Evolutionary conservation across 805 yeast species (phyloP).

Genomic region (Cyberlindnera xylosilytica): DNA sequence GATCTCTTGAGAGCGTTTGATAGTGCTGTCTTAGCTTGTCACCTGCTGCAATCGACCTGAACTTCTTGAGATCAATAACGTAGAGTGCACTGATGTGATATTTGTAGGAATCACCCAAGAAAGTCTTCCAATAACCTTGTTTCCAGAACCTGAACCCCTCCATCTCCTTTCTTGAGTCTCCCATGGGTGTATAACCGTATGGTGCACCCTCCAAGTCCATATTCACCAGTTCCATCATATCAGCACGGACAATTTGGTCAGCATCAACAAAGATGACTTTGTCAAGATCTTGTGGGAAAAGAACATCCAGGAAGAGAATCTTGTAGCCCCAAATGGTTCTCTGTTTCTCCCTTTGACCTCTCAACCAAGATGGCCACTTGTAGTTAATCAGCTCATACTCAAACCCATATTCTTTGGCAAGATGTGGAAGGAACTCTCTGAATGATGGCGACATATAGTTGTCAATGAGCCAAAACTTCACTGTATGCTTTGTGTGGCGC

Average conservation of each 20-base stretch:
- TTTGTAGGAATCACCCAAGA: conserved; percentile 46
- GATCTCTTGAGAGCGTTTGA: conserved; percentile 76
- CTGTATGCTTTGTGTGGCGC: conserved; percentile 57
- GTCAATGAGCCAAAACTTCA: conserved; percentile 85
- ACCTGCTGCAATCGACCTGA: conserved; percentile 70
- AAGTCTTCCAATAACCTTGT: conserved; percentile 81
- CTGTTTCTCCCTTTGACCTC: conserved; percentile 73
- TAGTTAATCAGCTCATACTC: conserved; percentile 77
- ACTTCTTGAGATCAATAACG: conserved; percentile 69
- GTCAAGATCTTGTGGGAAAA: conserved; percentile 76
- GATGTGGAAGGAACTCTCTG: conserved; percentile 51
- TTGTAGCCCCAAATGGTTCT: conserved; percentile 88
- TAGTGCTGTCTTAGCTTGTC: conserved; percentile 80
- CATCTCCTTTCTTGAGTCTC: conserved; percentile 74
- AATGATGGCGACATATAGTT: conserved; percentile 74
- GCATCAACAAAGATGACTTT: conserved; percentile 85
- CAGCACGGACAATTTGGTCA: conserved; percentile 77
- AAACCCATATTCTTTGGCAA: conserved; percentile 59
- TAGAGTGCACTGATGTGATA: conserved; percentile 85
- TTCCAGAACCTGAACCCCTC: conserved; percentile 92
- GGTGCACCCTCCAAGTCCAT: conserved; percentile 76
- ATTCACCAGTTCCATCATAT: conserved; percentile 63
- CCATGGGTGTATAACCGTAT: conserved; percentile 86
- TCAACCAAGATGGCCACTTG: conserved; percentile 91
- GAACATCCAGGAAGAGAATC: conserved; percentile 77